These are phyloP conservation scores for Aspergillus amoenus DNA, from an alignment of 2,329 filamentous ascomycete species.

Conservation along the genomic window DNA sequence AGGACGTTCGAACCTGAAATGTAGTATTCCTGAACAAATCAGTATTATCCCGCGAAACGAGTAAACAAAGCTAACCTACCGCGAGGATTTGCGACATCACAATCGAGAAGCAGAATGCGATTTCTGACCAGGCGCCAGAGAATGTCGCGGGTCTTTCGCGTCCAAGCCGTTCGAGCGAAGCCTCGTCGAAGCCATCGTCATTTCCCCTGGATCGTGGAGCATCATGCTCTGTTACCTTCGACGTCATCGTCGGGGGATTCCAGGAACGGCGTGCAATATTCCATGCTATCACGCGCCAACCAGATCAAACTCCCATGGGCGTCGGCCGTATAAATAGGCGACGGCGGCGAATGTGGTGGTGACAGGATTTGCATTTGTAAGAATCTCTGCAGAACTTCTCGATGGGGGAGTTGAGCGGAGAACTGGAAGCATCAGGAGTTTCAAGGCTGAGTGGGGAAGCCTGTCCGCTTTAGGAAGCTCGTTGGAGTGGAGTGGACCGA, in stretches of 20 bases:
- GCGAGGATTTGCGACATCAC: slow-evolving; percentile 64
- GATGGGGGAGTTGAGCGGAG: slow-evolving; percentile 3
- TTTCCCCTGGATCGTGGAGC: slow-evolving; percentile 20
- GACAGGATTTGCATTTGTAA: neutral
- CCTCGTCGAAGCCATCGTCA: neutral
- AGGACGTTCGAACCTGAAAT: slow-evolving; percentile 72
- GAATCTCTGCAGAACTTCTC: slow-evolving; percentile 8
- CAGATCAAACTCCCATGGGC: neutral
- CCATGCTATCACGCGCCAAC: neutral
- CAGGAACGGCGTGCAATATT: neutral
- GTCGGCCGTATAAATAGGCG: neutral
- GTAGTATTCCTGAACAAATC: slow-evolving; percentile 62
- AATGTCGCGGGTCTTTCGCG: slow-evolving; percentile 62
- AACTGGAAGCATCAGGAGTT: neutral
- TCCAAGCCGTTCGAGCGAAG: slow-evolving; percentile 57
- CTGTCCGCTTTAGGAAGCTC: slow-evolving; percentile 22
- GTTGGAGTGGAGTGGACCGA: slow-evolving; percentile 20
- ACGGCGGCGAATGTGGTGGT: neutral
- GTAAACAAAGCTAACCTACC: slow-evolving; percentile 36
- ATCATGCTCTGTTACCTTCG: slow-evolving; percentile 9
- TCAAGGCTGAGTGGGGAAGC: too few relatives aligned
- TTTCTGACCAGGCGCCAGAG: slow-evolving; percentile 53
- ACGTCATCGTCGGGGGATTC: neutral
- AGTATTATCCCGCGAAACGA: neutral
- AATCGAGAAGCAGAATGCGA: slow-evolving; percentile 63